Evolutionary conservation across 2,329 filamentous ascomycete genomes (phyloP), one percentile per base, ranked within the genome.

Genomic region (Trichoderma sp.): DNA sequence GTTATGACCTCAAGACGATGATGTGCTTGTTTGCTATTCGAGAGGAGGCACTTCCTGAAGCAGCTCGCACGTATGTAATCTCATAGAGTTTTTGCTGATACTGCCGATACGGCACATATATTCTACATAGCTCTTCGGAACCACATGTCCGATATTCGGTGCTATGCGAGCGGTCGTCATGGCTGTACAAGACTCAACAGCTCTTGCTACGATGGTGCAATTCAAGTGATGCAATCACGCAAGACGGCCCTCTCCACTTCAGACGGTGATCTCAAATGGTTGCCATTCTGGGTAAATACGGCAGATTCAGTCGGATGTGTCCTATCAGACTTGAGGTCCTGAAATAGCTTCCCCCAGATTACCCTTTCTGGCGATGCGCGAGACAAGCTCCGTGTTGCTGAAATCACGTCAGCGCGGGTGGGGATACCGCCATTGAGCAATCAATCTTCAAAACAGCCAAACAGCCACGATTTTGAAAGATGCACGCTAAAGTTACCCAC

Each of bases 381-480:
- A 58, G 64, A 60, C 56, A 15, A 60, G 34, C 28, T 58, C 30
- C 47, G 24, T 28, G 67, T 36, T 66, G 30, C 32, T 57, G 39
- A 63, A 71, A 71, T 71, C 70, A 71, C 70, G 70, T 71, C 70
- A 71, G 61, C 24, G 39, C 6, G 53, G 39, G 70, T 53, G 70
- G 70, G 70, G 70, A 71, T 71, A 71, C 70, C 62, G 70, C 39
- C 70, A 71, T 71, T 57, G 34, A 18, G 34, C 60, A 30, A 34
- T 64, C 47, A 15, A 32, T 18, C 47, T 43, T 53, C 15, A 18
- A 43, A 21, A 26, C 51, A 21, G 64, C 56, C 28, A 69, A 24
- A 32, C 32, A 39, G 64, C 56, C 36, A 69, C 66, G 47, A 26
- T 24, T 24, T 43, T 21, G 57, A 61, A 34, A 26, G 15, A 15